Conservation (phyloP, 805 yeast genomes). For the Wickerhamia fluorescens region DNA sequence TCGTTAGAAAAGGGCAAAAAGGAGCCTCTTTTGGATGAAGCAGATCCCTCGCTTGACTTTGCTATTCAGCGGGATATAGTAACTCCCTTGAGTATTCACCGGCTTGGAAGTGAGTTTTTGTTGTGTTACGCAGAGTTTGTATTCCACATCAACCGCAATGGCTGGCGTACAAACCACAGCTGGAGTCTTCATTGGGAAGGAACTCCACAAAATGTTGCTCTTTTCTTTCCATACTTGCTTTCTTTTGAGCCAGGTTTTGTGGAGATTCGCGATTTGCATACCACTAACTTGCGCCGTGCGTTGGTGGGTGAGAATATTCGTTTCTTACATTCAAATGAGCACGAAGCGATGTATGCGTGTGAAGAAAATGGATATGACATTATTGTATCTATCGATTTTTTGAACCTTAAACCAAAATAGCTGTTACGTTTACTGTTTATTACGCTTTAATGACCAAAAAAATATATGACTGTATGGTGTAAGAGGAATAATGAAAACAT, state of each 20-base stretch:
- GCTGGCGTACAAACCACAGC: conserved; percentile 92
- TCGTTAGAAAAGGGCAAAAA: conserved; percentile 76
- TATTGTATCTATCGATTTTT: conserved; percentile 86
- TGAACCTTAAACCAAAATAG: conserved; percentile 46
- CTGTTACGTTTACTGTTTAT: neutral
- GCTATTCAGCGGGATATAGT: conserved; percentile 72
- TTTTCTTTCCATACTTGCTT: conserved; percentile 88
- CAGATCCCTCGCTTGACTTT: conserved; percentile 94
- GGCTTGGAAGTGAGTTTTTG: conserved; percentile 76
- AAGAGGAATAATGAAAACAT: no score
- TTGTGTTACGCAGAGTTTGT: conserved; percentile 90
- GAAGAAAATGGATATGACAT: conserved; percentile 90
- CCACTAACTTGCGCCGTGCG: conserved; percentile 80
- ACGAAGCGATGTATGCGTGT: conserved; percentile 87
- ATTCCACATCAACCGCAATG: conserved; percentile 88
- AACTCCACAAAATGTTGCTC: conserved; percentile 82
- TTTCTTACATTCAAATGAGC: conserved; percentile 81
- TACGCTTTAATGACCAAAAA: neutral
- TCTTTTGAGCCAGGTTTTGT: conserved; percentile 88
- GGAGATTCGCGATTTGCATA: conserved; percentile 87
- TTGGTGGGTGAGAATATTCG: conserved; percentile 89
- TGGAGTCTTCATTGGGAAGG: conserved; percentile 98
- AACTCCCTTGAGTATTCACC: conserved; percentile 86
- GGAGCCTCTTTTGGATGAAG: conserved; percentile 92
- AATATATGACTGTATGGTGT: no score